Evolutionary conservation across 1,139 yeast species (phyloP), one percentile per base, ranked within the genome.

Genomic region (Candida dubliniensis): DNA sequence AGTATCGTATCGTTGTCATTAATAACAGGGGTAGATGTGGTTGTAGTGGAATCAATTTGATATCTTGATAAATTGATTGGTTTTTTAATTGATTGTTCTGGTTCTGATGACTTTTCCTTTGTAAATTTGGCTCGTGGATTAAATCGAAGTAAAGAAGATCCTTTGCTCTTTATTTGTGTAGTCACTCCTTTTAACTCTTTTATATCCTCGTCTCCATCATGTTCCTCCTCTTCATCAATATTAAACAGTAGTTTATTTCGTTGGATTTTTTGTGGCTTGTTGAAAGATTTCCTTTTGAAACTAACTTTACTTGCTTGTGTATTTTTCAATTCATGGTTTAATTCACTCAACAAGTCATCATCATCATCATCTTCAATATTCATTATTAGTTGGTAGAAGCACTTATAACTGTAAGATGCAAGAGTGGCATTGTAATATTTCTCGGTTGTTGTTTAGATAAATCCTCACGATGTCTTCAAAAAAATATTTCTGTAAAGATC

Each of bases 331-430:
- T 40, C 35, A 26, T 18, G 23, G 23, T 45, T 42, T 12, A 44
- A 23, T 23, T 38, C 36, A 13, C 40, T 33, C 30, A 44, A 32
- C n/a, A 40, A 24, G 8, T 47, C 50, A 37, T 46, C 49, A 8
- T 40, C 40, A 10, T 38, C 38, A 38, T 6, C 29, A 12, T 1
- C 27, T 29, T 31, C 18, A 13, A 14, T 8, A 25, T 8, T 31
- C 36, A 23, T 18, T 6, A 18, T 30, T 13, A 26, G 6, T 14
- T 27, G 4, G 4, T 14, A 2, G 36, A 37, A 10, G 23, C 18
- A 13, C 31, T 5, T 18, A 18, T 4, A 18, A 18, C 3, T 18
- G 23, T 18, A 5, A 18, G 23, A 18, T 18, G 23, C n/a, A n/a
- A n/a, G n/a, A n/a, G n/a, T n/a, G n/a, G n/a, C n/a, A n/a, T n/a